Evolutionary conservation across 345 rosid species (phyloP), one percentile per base, ranked within the genome.

Genomic region (Lepidium aucheri): DNA sequence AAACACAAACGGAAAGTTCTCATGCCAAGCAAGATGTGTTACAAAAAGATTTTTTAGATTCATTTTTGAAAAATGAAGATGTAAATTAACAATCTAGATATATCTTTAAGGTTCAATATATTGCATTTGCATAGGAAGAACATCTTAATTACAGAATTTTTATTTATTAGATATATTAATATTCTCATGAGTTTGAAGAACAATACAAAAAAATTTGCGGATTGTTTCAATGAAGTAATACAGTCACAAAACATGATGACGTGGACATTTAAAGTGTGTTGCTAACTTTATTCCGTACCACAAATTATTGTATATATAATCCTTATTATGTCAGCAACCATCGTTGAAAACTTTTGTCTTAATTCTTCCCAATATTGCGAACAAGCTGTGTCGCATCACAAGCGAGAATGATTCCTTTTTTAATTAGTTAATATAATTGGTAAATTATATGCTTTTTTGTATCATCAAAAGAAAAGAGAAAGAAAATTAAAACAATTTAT

Each of bases 241-340:
- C 72, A 73, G 60, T 73, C 73, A 66, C 36, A 52, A 53, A 67
- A 73, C 68, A 73, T 53, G 63, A 66, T 59, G 63, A 59, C 63
- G 73, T 73, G 22, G 14, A 52, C 14, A 24, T 16, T 60, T 53
- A 44, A 53, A 73, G 76, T 66, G 52, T 67, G 56, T 67, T 60
- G 20, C 52, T 18, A 67, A 67, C 77, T 67, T 67, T 67, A 67
- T 73, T 73, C 77, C 77, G 72, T 72, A 65, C 76, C 38, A 73
- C 55, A 53, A n/a, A n/a, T 53, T 66, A 66, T 60, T 67, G 41
- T 34, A 54, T 17, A 46, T 10, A 34, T 13, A 47, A 56, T 32
- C 13, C 34, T 35, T 42, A 61, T 57, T 59, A 72, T 51, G 72
- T 65, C 76, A 73, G 33, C 35, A 41, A 65, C 67, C 62, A 64